Evolutionary conservation across 2,329 filamentous ascomycete genomes (phyloP).

Genomic region (Aspergillus persii): DNA sequence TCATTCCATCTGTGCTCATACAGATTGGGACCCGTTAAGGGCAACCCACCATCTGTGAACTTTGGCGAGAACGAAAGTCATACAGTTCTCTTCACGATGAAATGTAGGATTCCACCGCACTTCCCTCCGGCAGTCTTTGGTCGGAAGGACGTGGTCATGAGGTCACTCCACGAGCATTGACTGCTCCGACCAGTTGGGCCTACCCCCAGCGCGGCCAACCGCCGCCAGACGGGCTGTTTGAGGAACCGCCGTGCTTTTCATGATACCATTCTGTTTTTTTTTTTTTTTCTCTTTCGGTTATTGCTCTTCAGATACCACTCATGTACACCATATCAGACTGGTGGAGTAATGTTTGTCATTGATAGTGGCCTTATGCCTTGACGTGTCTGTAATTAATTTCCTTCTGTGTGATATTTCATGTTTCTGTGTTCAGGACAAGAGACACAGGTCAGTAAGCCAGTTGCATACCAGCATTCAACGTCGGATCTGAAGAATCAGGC

Average conservation of each 20-base stretch:
- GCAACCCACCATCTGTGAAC: background rate
- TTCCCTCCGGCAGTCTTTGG: background rate
- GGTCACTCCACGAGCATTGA: background rate
- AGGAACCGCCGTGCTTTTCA: background rate
- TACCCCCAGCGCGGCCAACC: too few relatives aligned
- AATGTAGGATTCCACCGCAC: background rate
- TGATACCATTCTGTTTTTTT: background rate
- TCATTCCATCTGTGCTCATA: background rate
- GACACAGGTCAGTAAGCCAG: background rate
- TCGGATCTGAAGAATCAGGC: background rate
- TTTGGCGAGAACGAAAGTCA: background rate
- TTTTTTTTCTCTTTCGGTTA: background rate
- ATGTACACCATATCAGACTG: background rate
- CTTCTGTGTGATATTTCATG: background rate
- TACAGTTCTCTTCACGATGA: background rate
- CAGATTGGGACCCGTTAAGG: background rate
- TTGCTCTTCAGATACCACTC: background rate
- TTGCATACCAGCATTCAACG: background rate
- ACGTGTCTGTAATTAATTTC: background rate
- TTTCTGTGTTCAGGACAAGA: background rate
- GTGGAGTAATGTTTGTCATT: background rate
- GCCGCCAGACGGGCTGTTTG: background rate
- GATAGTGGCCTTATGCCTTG: background rate
- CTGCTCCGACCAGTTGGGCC: background rate
- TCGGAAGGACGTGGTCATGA: background rate